Evolutionary conservation across 306 rosid species (phyloP).

Genomic region (Pueraria montana): DNA sequence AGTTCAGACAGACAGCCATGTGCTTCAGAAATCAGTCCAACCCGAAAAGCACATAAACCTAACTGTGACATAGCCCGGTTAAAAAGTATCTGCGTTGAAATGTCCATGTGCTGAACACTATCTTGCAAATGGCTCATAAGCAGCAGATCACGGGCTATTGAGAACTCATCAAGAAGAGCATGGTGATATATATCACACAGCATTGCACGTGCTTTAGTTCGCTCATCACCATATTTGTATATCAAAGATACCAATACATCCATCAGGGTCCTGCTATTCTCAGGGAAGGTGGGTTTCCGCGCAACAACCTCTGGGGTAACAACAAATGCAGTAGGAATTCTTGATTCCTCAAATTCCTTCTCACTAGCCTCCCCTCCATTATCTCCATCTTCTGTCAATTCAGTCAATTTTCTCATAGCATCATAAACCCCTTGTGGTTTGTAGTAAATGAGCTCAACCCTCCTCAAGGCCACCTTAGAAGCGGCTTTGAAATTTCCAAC

Average conservation of each 20-base stretch:
- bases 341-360: constrained; percentile 68
- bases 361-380: constrained; percentile 60
- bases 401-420: constrained; percentile 94
- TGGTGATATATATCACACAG: constrained; percentile 98
- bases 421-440: constrained; percentile 96
- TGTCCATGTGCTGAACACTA: constrained; percentile 86
- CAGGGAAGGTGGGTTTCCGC: constrained; percentile 87
- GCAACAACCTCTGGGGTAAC: constrained; percentile 81
- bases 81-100: constrained; percentile 94
- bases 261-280: constrained; percentile 82
- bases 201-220: constrained; percentile 97
- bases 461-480: constrained; percentile 83
- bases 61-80: constrained; percentile 96
- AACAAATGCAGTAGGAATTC: constrained; percentile 78
- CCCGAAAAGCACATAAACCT: constrained; percentile 92
- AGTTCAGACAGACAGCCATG: constrained; percentile 94
- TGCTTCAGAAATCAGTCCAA: constrained; percentile 81
- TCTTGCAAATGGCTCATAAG: constrained; percentile 99
- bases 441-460: constrained; percentile 89
- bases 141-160: constrained; percentile 83
- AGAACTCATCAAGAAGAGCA: constrained; percentile 87
- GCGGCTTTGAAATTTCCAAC: constrained; percentile 74
- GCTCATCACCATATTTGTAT: constrained; percentile 90
- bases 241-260: constrained; percentile 81
- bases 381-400: constrained; percentile 65